Evolutionary conservation across 2,329 filamentous ascomycete species (phyloP), one percentile per base, ranked within the genome.

Genomic region (Aspergillus phoenicis): DNA sequence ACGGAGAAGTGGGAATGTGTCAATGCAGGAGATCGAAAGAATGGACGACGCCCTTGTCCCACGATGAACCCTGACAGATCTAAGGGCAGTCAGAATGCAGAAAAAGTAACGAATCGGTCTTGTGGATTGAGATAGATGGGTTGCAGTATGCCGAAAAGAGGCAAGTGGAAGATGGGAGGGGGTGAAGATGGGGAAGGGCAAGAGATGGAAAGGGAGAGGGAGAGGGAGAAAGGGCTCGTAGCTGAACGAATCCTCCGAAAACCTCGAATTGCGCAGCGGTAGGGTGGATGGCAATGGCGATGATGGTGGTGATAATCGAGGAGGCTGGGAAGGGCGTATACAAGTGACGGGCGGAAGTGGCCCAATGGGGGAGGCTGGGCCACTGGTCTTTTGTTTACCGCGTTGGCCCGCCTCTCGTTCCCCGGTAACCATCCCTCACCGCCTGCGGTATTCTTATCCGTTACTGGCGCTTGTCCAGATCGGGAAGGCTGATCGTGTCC

Each of bases 321-420:
- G 75, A 75, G 75, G 75, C 75, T 78, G 75, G 75, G 66, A 58
- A 66, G 61, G 55, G 56, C 62, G 20, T 15, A 17, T 24, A 38
- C 33, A 38, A 15, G 1, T 10, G 4, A 33, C 17, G 52, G 41
- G 41, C 41, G 33, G 33, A 15, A 36, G 33, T 13, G 33, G 36
- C 52, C 52, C 28, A 71, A 71, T 70, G 36, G 62, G 61, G 71
- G 75, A 76, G 77, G 76, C 75, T 79, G 77, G 77, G 74, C 74
- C 73, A 78, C 74, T 71, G 64, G 56, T 64, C 61, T 70, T 36
- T 75, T 79, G 76, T 79, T 79, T 78, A 79, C 76, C 43, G 26
- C 59, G 28, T 33, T 36, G 33, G 33, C 33, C 33, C 33, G 33
- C 33, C 33, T 36, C 33, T 59, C 66, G 72, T 75, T 73, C 70